Percentiles rank a stretch among this genome's conserved stretches.
phyloP scores from a whole-genome alignment of 208 protist species.

The Acanthamoeba castellanii region DNA sequence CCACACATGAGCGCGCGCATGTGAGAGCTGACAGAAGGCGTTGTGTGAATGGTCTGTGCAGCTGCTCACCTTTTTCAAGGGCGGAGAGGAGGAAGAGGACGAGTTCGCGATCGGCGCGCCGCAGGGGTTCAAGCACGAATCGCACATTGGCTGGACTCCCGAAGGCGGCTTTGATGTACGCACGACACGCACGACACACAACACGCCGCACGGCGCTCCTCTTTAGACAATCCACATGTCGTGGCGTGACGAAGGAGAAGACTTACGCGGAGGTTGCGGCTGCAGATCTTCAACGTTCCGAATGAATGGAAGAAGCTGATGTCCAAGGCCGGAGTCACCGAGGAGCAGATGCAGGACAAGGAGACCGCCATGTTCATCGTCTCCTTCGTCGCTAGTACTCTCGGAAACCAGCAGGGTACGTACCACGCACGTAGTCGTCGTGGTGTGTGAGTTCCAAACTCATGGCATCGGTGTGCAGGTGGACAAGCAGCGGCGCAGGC shows the following conservation, averaged over 20 bases:
- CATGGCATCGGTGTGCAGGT: too few species aligned
- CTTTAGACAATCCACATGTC: neutral
- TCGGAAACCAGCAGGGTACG: neutral
- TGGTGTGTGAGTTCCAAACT: too few species aligned
- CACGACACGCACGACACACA: too few species aligned
- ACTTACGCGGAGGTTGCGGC: neutral
- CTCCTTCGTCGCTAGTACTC: conserved; percentile 3
- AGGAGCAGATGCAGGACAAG: conserved; percentile 46
- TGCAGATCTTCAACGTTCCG: conserved; percentile 21
- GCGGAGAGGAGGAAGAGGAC: neutral
- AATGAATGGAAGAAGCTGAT: conserved; percentile 18
- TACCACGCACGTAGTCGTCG: too few species aligned
- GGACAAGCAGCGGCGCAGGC: too few species aligned
- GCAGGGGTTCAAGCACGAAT: conserved; percentile 37
- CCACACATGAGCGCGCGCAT: neutral
- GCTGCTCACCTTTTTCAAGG: conserved; percentile 22
- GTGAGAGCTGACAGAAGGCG: neutral
- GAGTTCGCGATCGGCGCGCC: neutral
- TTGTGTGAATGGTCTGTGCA: neutral
- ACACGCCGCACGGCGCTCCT: neutral
- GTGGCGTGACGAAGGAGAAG: neutral
- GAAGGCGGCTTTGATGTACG: conserved; percentile 33
- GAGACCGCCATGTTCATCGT: conserved; percentile 33
- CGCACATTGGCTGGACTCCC: conserved; percentile 10
- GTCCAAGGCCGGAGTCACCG: neutral